Conservation (phyloP, 148 eudicot species). For the Rhododendron vialii region DNA sequence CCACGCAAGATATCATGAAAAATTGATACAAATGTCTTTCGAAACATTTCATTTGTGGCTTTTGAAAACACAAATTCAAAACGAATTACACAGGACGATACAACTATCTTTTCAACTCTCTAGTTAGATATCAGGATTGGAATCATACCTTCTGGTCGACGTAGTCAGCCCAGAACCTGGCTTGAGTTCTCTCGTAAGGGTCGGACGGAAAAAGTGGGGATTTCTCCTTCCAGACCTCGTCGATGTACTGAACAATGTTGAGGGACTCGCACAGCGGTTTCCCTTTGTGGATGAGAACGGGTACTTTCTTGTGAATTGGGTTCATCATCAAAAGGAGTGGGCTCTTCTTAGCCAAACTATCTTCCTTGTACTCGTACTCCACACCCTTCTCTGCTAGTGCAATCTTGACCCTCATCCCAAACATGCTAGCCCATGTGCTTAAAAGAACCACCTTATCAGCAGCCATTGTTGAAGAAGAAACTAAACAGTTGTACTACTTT, state of each 20-base stretch:
- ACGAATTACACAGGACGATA: not conserved
- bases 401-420: slow-evolving; percentile 19
- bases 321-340: slow-evolving; percentile 24
- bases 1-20: not conserved
- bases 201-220: slow-evolving; percentile 38
- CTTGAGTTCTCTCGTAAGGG: slow-evolving; percentile 39
- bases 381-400: slow-evolving; percentile 23
- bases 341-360: slow-evolving; percentile 25
- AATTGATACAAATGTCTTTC: not conserved
- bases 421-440: slow-evolving; percentile 13
- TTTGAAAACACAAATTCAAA: not conserved
- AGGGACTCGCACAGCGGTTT: slow-evolving; percentile 51
- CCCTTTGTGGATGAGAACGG: slow-evolving; percentile 53
- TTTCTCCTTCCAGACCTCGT: slow-evolving; percentile 46
- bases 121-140: not conserved
- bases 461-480: slow-evolving; percentile 6
- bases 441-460: slow-evolving; percentile 17
- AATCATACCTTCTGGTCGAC: not conserved
- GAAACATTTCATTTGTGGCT: not conserved
- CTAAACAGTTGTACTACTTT: not conserved
- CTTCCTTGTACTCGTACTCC: slow-evolving; percentile 10
- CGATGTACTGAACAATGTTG: slow-evolving; percentile 44
- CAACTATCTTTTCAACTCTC: not conserved
- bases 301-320: slow-evolving; percentile 39
- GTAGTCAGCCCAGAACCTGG: slow-evolving; percentile 56